A percentile compares a stretch with the other conserved stretches of the same genome.
Evolutionary conservation across 1,284 basidiomycete species (phyloP).

Genomic region (Heimioporus retisporus): DNA sequence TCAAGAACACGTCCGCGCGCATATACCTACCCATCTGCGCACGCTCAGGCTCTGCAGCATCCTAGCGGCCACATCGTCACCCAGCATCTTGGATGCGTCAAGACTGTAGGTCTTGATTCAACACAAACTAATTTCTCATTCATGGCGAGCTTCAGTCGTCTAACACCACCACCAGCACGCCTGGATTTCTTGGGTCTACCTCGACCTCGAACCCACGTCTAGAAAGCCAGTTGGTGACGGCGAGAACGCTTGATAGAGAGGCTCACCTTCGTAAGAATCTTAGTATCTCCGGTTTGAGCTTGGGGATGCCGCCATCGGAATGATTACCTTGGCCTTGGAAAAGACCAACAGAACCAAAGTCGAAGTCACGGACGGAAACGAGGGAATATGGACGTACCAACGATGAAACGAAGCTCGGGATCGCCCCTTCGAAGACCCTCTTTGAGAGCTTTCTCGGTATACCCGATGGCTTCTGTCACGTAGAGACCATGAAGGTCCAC

Average conservation of each 20-base stretch:
- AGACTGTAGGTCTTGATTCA: too few relatives aligned
- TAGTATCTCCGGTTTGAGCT: neutral
- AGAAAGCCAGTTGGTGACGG: too few relatives aligned
- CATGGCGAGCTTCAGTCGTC: too few relatives aligned
- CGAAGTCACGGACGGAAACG: neutral
- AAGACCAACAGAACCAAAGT: neutral
- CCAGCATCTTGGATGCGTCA: too few relatives aligned
- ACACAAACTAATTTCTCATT: too few relatives aligned
- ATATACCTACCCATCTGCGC: too few relatives aligned
- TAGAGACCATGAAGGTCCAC: neutral
- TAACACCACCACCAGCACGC: too few relatives aligned
- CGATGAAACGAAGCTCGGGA: neutral
- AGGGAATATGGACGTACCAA: neutral
- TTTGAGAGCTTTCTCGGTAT: neutral
- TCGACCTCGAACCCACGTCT: too few relatives aligned
- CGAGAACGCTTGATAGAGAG: neutral
- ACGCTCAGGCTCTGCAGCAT: too few relatives aligned
- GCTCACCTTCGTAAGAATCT: neutral
- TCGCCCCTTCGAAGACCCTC: neutral
- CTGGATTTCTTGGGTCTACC: too few relatives aligned
- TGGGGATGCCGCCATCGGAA: neutral
- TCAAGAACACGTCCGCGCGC: too few relatives aligned
- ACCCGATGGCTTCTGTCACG: neutral
- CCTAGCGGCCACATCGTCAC: too few relatives aligned
- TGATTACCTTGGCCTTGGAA: neutral